Percentiles rank a stretch among this genome's conserved stretches.
Conservation (phyloP, 1,284 basidiomycete genomes). For the Papiliotrema flavescens region DNA sequence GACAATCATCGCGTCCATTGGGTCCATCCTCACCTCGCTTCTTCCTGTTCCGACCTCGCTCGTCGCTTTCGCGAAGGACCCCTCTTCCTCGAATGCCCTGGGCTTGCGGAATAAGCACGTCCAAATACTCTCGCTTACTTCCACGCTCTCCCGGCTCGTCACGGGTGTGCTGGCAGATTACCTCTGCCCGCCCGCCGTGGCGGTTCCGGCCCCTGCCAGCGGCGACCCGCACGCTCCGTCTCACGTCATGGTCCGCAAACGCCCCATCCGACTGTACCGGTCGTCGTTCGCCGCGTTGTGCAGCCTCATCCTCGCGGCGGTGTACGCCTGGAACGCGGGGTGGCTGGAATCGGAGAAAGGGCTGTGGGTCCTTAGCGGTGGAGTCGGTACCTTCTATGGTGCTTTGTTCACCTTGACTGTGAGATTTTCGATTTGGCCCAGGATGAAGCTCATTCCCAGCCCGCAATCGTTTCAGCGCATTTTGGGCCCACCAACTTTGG, state of each 20-base stretch:
- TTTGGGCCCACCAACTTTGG: conserved; percentile 49
- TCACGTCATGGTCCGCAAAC: conserved; percentile 30
- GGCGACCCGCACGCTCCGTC: conserved; percentile 13
- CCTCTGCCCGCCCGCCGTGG: conserved; percentile 35
- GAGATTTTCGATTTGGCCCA: conserved; percentile 11
- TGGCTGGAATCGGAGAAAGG: conserved; percentile 32
- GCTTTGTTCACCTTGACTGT: conserved; percentile 47
- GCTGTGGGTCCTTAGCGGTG: conserved; percentile 42
- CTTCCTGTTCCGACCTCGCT: conserved; percentile 16
- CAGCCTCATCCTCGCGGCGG: conserved; percentile 24
- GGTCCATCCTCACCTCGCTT: conserved; percentile 47
- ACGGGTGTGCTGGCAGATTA: conserved; percentile 45
- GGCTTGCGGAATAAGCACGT: conserved; percentile 47
- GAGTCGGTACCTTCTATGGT: conserved; percentile 46
- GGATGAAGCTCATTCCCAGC: conserved; percentile 12
- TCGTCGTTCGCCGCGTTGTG: conserved; percentile 38
- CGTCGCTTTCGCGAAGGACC: neutral
- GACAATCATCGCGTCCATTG: conserved; percentile 46
- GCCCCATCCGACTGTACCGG: conserved; percentile 31
- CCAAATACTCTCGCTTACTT: conserved; percentile 43
- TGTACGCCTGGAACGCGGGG: conserved; percentile 40
- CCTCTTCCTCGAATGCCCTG: conserved; percentile 19
- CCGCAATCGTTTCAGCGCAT: conserved; percentile 43
- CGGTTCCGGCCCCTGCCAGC: conserved; percentile 16
- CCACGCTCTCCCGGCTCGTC: conserved; percentile 42